Percentiles rank a stretch among this genome's conserved stretches.
phyloP scores from a whole-genome alignment of 1,139 yeast species.

The Yamadazyma diddensiae region DNA sequence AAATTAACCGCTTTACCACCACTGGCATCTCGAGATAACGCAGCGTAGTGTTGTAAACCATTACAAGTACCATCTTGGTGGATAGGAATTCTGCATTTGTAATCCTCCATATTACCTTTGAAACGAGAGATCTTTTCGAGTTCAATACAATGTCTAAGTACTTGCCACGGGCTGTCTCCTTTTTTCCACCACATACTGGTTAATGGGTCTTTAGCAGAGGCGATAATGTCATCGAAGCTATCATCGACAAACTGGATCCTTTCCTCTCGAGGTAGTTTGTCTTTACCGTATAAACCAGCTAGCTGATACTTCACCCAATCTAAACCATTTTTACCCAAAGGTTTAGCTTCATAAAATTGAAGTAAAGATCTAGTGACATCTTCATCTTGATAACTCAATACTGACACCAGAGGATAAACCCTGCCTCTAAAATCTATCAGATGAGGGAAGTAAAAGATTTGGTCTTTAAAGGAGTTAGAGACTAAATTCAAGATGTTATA shows the following conservation, averaged over 20 bases:
- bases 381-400: constrained; percentile 35
- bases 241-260: constrained; percentile 27
- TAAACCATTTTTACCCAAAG: constrained; percentile 34
- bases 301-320: constrained; percentile 43
- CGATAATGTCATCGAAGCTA: constrained; percentile 20
- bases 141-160: constrained; percentile 36
- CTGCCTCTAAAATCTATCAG: constrained; percentile 43
- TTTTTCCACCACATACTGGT: constrained; percentile 33
- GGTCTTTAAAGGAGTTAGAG: constrained; percentile 26
- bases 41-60: constrained; percentile 49
- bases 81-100: constrained; percentile 34
- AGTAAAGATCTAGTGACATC: constrained; percentile 34
- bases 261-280: constrained; percentile 23
- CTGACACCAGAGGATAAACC: constrained; percentile 38
- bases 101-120: constrained; percentile 19
- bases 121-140: constrained; percentile 20
- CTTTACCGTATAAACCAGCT: constrained; percentile 34
- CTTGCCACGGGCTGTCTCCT: constrained; percentile 44
- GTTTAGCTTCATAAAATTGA: constrained; percentile 39
- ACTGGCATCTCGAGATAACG: constrained; percentile 29
- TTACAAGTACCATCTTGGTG: constrained; percentile 50
- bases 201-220: constrained; percentile 30
- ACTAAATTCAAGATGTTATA: constrained; percentile 17
- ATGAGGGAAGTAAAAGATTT: constrained; percentile 39
- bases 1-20: constrained; percentile 43